Evolutionary conservation across 2,329 filamentous ascomycete species (phyloP).

Genomic region (Rhexocercosporidium sp.): DNA sequence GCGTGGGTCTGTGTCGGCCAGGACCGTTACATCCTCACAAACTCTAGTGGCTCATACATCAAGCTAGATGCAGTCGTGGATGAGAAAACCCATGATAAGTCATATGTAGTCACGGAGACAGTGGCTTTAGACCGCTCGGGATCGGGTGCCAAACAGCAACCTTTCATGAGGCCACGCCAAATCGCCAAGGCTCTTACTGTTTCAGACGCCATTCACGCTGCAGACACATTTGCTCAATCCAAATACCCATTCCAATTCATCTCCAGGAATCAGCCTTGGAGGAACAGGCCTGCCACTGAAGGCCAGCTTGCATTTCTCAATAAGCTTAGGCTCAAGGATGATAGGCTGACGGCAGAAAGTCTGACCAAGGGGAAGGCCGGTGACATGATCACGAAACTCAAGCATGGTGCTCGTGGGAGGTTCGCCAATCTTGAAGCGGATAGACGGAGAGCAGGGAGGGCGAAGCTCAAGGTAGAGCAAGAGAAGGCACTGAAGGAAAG

Average conservation of each 20-base stretch:
- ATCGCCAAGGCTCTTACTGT: slow-evolving; percentile 72
- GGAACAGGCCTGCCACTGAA: slow-evolving; percentile 65
- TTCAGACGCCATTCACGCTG: slow-evolving; percentile 78
- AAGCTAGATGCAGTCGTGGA: slow-evolving; percentile 49
- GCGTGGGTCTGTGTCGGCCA: slow-evolving; percentile 84
- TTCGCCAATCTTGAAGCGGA: slow-evolving; percentile 59
- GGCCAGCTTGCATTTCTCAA: slow-evolving; percentile 74
- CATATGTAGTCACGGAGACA: slow-evolving; percentile 46
- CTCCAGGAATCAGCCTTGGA: slow-evolving; percentile 70
- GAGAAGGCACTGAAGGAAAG: slow-evolving; percentile 48
- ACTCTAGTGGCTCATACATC: slow-evolving; percentile 66
- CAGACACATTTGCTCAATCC: slow-evolving; percentile 77
- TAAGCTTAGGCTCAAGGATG: slow-evolving; percentile 60
- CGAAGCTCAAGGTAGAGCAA: slow-evolving; percentile 46
- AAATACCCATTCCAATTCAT: slow-evolving; percentile 74
- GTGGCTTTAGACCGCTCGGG: slow-evolving; percentile 24
- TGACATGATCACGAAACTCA: slow-evolving; percentile 93
- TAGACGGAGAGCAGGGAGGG: slow-evolving; percentile 54
- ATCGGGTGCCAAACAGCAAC: slow-evolving; percentile 52
- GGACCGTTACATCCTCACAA: slow-evolving; percentile 73
- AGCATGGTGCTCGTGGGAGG: slow-evolving; percentile 75
- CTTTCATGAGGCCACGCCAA: slow-evolving; percentile 71
- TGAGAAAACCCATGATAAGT: slow-evolving; percentile 28
- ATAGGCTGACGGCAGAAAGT: slow-evolving; percentile 58
- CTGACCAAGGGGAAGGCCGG: slow-evolving; percentile 80